Conservation (phyloP, 1,284 basidiomycete species). For the Naganishia cerealis region DNA sequence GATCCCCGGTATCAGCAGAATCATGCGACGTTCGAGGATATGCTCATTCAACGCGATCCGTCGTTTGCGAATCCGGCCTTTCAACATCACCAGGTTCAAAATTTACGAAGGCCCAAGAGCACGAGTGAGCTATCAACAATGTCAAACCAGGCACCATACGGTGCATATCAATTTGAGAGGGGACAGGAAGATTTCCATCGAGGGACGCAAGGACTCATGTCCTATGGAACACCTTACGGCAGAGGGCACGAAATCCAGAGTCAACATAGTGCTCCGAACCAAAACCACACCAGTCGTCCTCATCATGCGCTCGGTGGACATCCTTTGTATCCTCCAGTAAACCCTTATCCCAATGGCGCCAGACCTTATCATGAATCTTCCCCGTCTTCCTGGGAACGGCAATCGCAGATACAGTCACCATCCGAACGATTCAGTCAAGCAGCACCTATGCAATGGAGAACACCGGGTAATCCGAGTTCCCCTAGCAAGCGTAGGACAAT, state of each 20-base stretch:
- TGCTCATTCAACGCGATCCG: not conserved
- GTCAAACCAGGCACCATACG: slow-evolving; percentile 3
- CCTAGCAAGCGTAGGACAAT: slow-evolving; percentile 8
- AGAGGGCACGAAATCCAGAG: not conserved
- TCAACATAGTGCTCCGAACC: not conserved
- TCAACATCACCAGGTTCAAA: slow-evolving; percentile 12
- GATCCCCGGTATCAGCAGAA: slow-evolving; percentile 21
- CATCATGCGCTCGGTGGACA: not conserved
- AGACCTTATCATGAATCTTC: not conserved
- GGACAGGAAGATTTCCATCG: not conserved
- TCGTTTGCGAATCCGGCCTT: not conserved
- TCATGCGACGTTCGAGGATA: slow-evolving; percentile 1
- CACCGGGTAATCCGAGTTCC: not conserved
- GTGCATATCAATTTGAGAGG: not conserved
- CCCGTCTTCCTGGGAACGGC: not conserved
- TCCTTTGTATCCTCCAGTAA: not conserved
- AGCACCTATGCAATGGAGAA: not conserved
- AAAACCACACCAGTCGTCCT: not conserved
- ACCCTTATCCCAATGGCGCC: not conserved
- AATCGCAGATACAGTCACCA: not conserved
- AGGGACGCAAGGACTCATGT: not conserved
- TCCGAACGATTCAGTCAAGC: slow-evolving; percentile 9
- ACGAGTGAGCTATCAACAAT: slow-evolving; percentile 15
- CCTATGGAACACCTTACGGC: not conserved
- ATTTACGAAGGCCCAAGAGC: slow-evolving; percentile 33